Evolutionary conservation across 768 basidiomycete species (phyloP), one percentile per base, ranked within the genome.

Genomic region (Rhodotorula sphaerocarpa): DNA sequence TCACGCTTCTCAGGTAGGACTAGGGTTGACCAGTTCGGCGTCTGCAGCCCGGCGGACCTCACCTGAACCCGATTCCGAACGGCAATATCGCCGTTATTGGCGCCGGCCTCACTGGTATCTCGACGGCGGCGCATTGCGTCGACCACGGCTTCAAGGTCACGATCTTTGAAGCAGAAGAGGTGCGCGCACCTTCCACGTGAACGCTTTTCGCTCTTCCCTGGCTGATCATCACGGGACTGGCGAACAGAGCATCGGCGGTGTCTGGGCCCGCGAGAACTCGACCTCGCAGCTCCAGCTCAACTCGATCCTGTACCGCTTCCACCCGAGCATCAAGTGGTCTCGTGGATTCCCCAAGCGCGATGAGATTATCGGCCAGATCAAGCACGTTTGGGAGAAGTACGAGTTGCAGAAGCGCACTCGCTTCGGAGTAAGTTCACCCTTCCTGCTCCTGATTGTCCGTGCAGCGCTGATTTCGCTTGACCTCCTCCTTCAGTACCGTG

Each of bases 81-180:
- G 80, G 79, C 11, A 73, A 78, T n/a, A 76, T 82, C 33, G 81
- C 81, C 0, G 74, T 81, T 55, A 76, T 82, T 51, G 80, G 81
- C 12, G 79, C 80, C 3, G 81, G 82, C 16, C 72, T 82, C 15
- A 81, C 80, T 1, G 80, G 81, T 25, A 72, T 82, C 16, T 50
- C 33, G 20, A 30, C 21, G 18, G 48, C 34, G 36, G 77, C 77
- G 21, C 79, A 82, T 64, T 76, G 77, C 33, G 76, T 80, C 30
- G 76, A 79, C 0, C 80, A 82, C 62, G 79, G 79, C 23, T 82
- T 82, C 61, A 80, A 82, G 36, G 80, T 82, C 16, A 78, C 79
- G 30, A 76, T 82, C 4, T 81, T 76, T 67, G 81, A 82, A 25
- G 51, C 28, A 7, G 60, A 57, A n/a, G 21, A 51, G 33, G 52